A percentile compares a stretch with the other conserved stretches of the same genome.
phyloP scores from a whole-genome alignment of 2,329 filamentous ascomycete species.

The Acephala macrosclerotiorum region DNA sequence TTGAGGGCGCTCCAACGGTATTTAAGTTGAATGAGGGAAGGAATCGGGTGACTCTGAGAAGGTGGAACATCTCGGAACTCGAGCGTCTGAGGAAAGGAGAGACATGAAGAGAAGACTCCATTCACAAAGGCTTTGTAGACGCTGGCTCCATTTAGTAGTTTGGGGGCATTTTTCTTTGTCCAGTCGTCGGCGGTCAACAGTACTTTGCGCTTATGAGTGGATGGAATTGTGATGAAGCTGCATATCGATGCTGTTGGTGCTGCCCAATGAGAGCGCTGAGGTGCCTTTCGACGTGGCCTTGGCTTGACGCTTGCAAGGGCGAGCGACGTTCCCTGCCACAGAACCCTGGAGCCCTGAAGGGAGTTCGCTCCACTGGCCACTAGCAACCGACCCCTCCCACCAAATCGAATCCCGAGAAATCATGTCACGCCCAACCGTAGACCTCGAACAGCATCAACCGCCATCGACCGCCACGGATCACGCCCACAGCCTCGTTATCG shows the following conservation, averaged over 20 bases:
- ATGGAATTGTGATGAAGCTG: conserved; percentile 34
- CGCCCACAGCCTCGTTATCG: background rate
- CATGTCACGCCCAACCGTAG: conserved; percentile 13
- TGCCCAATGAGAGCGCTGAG: conserved; percentile 22
- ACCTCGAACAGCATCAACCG: background rate
- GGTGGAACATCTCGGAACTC: conserved; percentile 26
- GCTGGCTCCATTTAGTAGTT: conserved; percentile 33
- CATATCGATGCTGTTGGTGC: conserved; percentile 20
- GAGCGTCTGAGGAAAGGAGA: conserved; percentile 14
- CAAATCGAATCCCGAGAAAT: conserved; percentile 20
- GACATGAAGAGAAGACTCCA: conserved; percentile 26
- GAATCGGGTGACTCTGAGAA: background rate
- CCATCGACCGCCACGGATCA: background rate
- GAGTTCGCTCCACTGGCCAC: background rate
- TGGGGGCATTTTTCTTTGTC: conserved; percentile 13
- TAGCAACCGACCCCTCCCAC: conserved; percentile 8
- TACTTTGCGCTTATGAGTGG: conserved; percentile 28
- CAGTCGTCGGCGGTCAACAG: conserved; percentile 9
- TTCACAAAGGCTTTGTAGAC: conserved; percentile 41
- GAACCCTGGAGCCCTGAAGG: background rate
- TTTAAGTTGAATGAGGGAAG: conserved; percentile 5
- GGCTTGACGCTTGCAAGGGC: conserved; percentile 17
- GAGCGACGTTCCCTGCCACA: background rate
- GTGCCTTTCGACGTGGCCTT: conserved; percentile 21
- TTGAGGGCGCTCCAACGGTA: conserved; percentile 16